phyloP scores from a whole-genome alignment of 768 basidiomycete genomes.

The Phylloporus rhodoxanthus region DNA sequence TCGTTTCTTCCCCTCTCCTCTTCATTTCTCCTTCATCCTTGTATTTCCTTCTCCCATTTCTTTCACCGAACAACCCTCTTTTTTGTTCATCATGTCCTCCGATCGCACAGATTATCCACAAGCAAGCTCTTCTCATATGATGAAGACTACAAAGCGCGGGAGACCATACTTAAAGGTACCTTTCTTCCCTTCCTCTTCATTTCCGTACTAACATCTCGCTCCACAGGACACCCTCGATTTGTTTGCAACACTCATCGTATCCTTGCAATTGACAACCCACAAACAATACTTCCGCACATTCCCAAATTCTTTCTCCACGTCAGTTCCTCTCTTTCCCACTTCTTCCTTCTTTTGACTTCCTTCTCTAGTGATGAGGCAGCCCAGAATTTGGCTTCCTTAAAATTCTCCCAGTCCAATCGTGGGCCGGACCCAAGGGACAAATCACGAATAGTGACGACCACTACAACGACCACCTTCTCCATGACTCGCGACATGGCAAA shows the following conservation, averaged over 20 bases:
- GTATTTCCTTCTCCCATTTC: slow-evolving; percentile 19
- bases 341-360: slow-evolving; percentile 7
- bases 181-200: slow-evolving; percentile 5
- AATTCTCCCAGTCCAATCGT: slow-evolving; percentile 98
- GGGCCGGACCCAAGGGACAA: slow-evolving; percentile 98
- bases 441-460: slow-evolving; percentile 96
- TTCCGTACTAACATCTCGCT: neutral
- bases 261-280: slow-evolving; percentile 80
- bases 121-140: slow-evolving; percentile 83
- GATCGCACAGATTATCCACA: slow-evolving; percentile 39
- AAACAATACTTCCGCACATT: slow-evolving; percentile 96
- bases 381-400: slow-evolving; percentile 86
- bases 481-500: slow-evolving; percentile 99
- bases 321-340: slow-evolving; percentile 30
- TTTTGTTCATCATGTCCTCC: slow-evolving; percentile 33
- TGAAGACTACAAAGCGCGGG: slow-evolving; percentile 97
- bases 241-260: slow-evolving; percentile 94
- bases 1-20: slow-evolving; percentile 31
- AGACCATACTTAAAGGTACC: slow-evolving; percentile 87
- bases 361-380: slow-evolving; percentile 86
- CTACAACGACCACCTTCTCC: slow-evolving; percentile 98
- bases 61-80: slow-evolving; percentile 11
- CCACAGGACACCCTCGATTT: slow-evolving; percentile 93
- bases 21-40: slow-evolving; percentile 18
- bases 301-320: slow-evolving; percentile 95